Conservation (phyloP, 495 filamentous ascomycete genomes). For the Wilcoxina mikolae region DNA sequence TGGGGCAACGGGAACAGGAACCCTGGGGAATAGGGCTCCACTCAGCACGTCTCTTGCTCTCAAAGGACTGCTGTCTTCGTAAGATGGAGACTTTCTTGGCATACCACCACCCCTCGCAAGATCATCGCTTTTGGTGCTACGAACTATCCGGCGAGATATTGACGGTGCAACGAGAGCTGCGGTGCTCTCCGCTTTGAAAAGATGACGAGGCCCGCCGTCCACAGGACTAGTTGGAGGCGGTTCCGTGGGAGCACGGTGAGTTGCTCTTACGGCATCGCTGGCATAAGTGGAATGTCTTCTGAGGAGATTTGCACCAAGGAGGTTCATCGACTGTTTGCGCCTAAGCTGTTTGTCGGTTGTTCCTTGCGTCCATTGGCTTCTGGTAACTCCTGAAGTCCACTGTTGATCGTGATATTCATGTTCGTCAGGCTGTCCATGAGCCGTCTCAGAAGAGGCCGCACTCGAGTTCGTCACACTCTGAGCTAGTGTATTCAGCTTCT, state of each 20-base stretch:
- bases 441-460: constrained; percentile 21
- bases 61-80: constrained; percentile 18
- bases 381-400: neutral
- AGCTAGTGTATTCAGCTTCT: constrained; percentile 16
- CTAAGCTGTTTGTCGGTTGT: neutral
- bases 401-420: neutral
- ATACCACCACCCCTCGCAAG: neutral
- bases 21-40: neutral
- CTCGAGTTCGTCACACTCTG: constrained; percentile 17
- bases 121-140: neutral
- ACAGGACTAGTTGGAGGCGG: neutral
- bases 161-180: constrained; percentile 1
- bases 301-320: neutral
- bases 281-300: neutral
- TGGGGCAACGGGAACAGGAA: neutral
- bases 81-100: neutral
- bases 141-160: neutral
- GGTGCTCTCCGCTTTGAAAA: constrained; percentile 5
- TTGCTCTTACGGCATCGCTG: neutral
- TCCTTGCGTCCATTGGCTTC: neutral
- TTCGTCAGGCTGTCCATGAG: constrained; percentile 6
- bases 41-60: constrained; percentile 20
- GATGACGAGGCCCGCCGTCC: neutral
- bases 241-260: constrained; percentile 1
- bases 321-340: constrained; percentile 6